These are phyloP conservation scores for Coelastrella sp. DNA, from an alignment of 139 green algal species.

Conservation along the genomic window DNA sequence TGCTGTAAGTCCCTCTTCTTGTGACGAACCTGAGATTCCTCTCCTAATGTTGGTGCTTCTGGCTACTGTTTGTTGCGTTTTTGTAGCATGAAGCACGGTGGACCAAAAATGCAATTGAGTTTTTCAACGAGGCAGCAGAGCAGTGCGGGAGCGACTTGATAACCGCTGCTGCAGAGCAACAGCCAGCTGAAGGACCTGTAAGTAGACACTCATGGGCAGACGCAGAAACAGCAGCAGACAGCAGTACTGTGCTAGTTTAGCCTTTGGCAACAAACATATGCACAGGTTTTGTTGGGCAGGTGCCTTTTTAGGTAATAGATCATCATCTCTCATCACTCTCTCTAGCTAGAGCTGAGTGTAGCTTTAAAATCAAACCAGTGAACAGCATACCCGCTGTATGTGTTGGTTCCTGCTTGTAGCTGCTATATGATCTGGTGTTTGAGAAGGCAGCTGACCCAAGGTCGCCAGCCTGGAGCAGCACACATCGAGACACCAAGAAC, in stretches of 20 bases:
- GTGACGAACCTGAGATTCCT: no score
- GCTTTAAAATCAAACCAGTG: neutral
- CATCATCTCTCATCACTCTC: no score
- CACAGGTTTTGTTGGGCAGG: neutral
- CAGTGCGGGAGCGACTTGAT: neutral
- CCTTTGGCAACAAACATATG: no score
- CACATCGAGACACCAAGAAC: constrained; percentile 82
- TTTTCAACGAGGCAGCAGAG: constrained; percentile 56
- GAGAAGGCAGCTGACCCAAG: constrained; percentile 67
- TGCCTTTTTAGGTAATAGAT: neutral
- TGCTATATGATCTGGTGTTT: constrained; percentile 86
- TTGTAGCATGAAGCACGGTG: constrained; percentile 76
- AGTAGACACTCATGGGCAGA: neutral
- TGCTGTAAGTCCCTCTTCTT: no score
- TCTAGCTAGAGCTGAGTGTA: no score
- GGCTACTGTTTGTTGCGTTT: neutral
- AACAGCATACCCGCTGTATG: neutral
- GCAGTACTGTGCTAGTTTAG: no score
- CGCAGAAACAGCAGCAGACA: no score
- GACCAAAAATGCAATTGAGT: constrained; percentile 74
- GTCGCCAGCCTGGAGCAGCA: constrained; percentile 66
- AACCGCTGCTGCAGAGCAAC: neutral
- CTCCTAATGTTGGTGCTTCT: no score
- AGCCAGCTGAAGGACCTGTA: neutral
- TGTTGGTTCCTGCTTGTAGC: constrained; percentile 47